These are phyloP conservation scores for Saccharomycopsis fodiens DNA, from an alignment of 805 yeast species.

Conservation along the genomic window DNA sequence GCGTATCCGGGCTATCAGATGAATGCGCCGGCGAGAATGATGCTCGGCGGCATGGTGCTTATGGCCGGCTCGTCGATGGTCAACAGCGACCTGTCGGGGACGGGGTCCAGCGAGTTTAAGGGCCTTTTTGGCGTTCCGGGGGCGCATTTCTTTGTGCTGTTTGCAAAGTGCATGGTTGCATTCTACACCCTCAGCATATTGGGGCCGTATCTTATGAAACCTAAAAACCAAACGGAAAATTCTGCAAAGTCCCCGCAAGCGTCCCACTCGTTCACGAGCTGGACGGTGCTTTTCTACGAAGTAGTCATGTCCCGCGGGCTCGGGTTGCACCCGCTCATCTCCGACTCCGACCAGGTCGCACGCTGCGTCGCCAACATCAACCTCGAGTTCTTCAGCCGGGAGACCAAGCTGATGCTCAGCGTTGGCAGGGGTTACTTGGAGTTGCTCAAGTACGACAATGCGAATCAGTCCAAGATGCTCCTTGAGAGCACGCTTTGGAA, in stretches of 20 bases:
- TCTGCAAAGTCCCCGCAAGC: too few species aligned
- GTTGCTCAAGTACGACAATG: slow-evolving; percentile 8
- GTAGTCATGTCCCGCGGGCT: slow-evolving; percentile 1
- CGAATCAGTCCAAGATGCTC: not conserved
- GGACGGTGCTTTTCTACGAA: not conserved
- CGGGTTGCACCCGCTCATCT: slow-evolving; percentile 3
- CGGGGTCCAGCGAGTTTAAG: not conserved
- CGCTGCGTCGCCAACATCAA: not conserved
- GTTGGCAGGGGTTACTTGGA: slow-evolving; percentile 8
- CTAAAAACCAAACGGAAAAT: not conserved
- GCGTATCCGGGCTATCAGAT: slow-evolving; percentile 1
- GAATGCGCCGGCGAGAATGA: slow-evolving; percentile 16
- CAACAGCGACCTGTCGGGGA: not conserved
- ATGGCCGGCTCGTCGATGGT: slow-evolving; percentile 13
- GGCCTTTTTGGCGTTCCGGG: slow-evolving; percentile 2
- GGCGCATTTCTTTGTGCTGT: not conserved
- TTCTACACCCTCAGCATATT: not conserved
- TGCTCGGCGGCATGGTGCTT: slow-evolving; percentile 12
- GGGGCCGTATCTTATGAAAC: not conserved
- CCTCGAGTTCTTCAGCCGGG: slow-evolving; percentile 1
- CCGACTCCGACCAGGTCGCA: not conserved
- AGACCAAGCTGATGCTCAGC: slow-evolving; percentile 1
- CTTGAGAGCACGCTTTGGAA: not conserved
- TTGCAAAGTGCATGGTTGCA: not conserved
- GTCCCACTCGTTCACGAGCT: not conserved